Percentiles rank a stretch among this genome's conserved stretches.
Evolutionary conservation across 2,329 filamentous ascomycete species (phyloP).

Genomic region (Neurospora sp.): DNA sequence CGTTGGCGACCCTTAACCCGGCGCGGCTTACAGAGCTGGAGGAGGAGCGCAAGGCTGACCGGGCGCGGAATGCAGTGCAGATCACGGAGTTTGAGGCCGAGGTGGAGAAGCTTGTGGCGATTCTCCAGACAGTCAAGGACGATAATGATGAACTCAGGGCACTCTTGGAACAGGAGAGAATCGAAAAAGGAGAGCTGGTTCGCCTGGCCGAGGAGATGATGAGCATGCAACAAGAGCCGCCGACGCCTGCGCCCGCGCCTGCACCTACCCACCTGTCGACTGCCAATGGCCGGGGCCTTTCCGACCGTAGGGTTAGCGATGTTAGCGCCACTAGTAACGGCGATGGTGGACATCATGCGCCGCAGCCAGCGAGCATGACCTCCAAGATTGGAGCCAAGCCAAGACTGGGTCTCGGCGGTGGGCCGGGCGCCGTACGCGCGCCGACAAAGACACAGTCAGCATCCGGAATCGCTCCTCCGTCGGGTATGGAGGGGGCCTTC

Average conservation of each 20-base stretch:
- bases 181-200: conserved; percentile 78
- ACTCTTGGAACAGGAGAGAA: conserved; percentile 62
- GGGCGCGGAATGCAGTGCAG: conserved; percentile 56
- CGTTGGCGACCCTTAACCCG: conserved; percentile 43
- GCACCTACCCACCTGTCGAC: background rate
- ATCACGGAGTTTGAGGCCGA: conserved; percentile 63
- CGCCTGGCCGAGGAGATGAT: conserved; percentile 79
- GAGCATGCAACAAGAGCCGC: conserved; percentile 42
- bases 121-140: conserved; percentile 57
- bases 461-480: background rate
- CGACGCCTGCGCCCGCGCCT: background rate
- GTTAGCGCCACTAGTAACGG: background rate
- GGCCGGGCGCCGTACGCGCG: background rate
- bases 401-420: background rate
- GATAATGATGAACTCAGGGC: conserved; percentile 58
- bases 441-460: background rate
- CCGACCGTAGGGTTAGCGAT: background rate
- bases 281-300: background rate
- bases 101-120: conserved; percentile 63
- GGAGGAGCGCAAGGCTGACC: conserved; percentile 44
- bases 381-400: background rate
- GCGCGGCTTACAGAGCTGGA: conserved; percentile 32
- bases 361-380: background rate
- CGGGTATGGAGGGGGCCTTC: conserved; percentile 7
- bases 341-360: background rate